Evolutionary conservation across 1,284 basidiomycete species (phyloP).

Genomic region (Pterulicium gracile): DNA sequence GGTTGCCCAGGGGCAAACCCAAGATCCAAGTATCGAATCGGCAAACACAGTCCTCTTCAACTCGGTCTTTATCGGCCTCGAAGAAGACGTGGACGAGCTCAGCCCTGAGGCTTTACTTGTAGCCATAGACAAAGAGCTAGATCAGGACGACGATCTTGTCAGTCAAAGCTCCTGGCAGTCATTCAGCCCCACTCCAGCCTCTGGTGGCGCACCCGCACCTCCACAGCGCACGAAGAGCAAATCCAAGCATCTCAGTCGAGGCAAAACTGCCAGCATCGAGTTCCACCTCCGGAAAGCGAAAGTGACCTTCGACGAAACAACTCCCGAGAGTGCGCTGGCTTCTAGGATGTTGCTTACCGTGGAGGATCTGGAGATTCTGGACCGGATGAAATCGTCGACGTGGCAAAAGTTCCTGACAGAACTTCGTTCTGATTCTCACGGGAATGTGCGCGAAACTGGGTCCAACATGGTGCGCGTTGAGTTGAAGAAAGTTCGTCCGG

Average conservation of each 20-base stretch:
- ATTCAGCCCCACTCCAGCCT: slow-evolving; percentile 32
- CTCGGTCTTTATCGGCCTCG: slow-evolving; percentile 84
- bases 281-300: slow-evolving; percentile 62
- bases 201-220: slow-evolving; percentile 24
- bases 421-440: slow-evolving; percentile 70
- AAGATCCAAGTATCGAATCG: slow-evolving; percentile 74
- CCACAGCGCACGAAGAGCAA: slow-evolving; percentile 34
- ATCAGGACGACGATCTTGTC: slow-evolving; percentile 48
- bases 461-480: slow-evolving; percentile 92
- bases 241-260: slow-evolving; percentile 45
- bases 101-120: slow-evolving; percentile 74
- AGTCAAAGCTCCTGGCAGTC: slow-evolving; percentile 85
- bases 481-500: slow-evolving; percentile 63
- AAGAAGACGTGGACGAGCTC: slow-evolving; percentile 59
- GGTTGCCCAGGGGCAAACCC: slow-evolving; percentile 84
- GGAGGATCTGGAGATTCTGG: slow-evolving; percentile 78
- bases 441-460: slow-evolving; percentile 80
- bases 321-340: slow-evolving; percentile 42
- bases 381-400: slow-evolving; percentile 96
- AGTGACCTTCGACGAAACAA: slow-evolving; percentile 60
- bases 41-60: slow-evolving; percentile 81
- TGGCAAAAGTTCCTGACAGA: slow-evolving; percentile 96
- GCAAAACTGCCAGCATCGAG: slow-evolving; percentile 76
- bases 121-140: slow-evolving; percentile 83
- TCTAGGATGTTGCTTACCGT: slow-evolving; percentile 60